phyloP scores from a whole-genome alignment of 2,329 filamentous ascomycete species.

The Colletotrichum tropicicola region DNA sequence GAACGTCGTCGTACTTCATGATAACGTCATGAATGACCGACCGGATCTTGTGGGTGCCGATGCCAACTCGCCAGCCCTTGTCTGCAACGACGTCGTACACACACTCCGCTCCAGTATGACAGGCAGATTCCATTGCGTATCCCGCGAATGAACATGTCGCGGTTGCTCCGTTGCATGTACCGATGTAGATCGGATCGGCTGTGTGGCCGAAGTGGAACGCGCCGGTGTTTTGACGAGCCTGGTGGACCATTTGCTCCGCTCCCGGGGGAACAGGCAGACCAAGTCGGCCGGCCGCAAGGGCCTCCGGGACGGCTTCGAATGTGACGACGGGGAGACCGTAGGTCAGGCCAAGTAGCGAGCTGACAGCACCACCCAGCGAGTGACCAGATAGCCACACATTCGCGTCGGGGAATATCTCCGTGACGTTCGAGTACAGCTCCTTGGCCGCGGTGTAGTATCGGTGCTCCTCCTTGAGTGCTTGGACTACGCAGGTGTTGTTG shows the following conservation, averaged over 20 bases:
- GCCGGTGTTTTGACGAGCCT: slow-evolving; percentile 77
- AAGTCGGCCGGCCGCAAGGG: slow-evolving; percentile 83
- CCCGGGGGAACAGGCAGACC: slow-evolving; percentile 88
- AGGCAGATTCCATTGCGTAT: slow-evolving; percentile 93
- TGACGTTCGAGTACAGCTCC: slow-evolving; percentile 92
- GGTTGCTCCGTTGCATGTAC: slow-evolving; percentile 89
- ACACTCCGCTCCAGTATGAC: slow-evolving; percentile 88
- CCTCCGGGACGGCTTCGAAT: slow-evolving; percentile 93
- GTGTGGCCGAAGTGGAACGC: slow-evolving; percentile 94
- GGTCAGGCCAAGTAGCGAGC: slow-evolving; percentile 87
- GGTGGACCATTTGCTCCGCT: slow-evolving; percentile 74
- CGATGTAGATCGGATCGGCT: slow-evolving; percentile 94
- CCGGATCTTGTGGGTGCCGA: slow-evolving; percentile 90
- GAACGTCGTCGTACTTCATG: slow-evolving; percentile 81
- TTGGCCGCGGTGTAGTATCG: slow-evolving; percentile 90
- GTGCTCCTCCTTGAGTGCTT: slow-evolving; percentile 81
- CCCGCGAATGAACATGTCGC: slow-evolving; percentile 91
- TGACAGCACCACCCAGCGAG: slow-evolving; percentile 89
- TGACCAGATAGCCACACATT: slow-evolving; percentile 93
- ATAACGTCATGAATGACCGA: slow-evolving; percentile 90
- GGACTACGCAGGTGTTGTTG: slow-evolving; percentile 88
- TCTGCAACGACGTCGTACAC: slow-evolving; percentile 93
- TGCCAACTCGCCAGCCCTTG: slow-evolving; percentile 89
- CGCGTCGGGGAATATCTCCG: slow-evolving; percentile 83
- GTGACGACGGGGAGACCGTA: slow-evolving; percentile 92